Evolutionary conservation across 2,329 filamentous ascomycete species (phyloP).

Genomic region (Penicillium expansum): DNA sequence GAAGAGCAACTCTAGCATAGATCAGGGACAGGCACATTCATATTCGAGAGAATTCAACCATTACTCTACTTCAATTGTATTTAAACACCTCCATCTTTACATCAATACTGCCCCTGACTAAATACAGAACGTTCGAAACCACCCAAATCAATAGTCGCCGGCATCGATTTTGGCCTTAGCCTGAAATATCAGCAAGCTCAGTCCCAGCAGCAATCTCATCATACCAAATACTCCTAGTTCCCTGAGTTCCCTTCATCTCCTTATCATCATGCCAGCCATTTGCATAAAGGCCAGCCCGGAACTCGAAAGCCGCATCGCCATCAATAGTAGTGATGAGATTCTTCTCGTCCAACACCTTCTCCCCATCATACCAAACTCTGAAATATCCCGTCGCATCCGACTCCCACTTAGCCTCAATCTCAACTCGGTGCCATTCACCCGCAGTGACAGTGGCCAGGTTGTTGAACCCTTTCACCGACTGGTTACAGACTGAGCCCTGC

Average conservation of each 20-base stretch:
- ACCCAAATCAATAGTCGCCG: constrained; percentile 1
- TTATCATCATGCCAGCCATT: constrained; percentile 51
- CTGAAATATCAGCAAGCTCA: constrained; percentile 38
- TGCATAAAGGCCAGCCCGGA: constrained; percentile 50
- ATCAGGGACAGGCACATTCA: not conserved
- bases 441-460: constrained; percentile 42
- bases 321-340: constrained; percentile 47
- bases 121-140: not conserved
- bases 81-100: not conserved
- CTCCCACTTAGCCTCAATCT: constrained; percentile 49
- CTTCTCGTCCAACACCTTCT: constrained; percentile 43
- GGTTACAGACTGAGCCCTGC: constrained; percentile 39
- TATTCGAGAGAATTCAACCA: not conserved
- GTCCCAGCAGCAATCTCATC: constrained; percentile 50
- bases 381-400: constrained; percentile 46
- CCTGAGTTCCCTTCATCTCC: constrained; percentile 41
- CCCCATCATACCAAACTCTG: constrained; percentile 50
- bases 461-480: constrained; percentile 32
- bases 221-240: constrained; percentile 50
- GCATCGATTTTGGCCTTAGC: constrained; percentile 26
- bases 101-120: not conserved
- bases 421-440: constrained; percentile 49
- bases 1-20: too few species aligned
- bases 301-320: constrained; percentile 47
- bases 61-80: not conserved